Percentiles rank a stretch among this genome's conserved stretches.
phyloP scores from a whole-genome alignment of 75 land plant genomes.

The Gnetum montanum region DNA sequence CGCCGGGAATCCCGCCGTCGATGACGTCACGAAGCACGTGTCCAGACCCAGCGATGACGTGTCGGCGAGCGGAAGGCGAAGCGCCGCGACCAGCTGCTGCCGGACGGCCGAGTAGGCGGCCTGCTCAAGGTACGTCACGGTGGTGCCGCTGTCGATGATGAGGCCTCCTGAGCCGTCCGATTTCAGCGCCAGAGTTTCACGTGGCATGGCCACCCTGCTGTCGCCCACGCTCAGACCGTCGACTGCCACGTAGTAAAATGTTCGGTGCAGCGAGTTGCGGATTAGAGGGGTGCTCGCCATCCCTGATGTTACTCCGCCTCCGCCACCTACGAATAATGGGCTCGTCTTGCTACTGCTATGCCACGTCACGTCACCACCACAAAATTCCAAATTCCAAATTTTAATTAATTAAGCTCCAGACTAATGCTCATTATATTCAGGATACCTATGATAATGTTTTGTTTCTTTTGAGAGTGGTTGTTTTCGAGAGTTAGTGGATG shows the following conservation, averaged over 20 bases:
- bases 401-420: no score
- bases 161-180: conserved; percentile 13
- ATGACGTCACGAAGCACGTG: not conserved
- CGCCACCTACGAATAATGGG: conserved; percentile 17
- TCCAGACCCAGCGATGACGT: conserved; percentile 10
- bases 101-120: not conserved
- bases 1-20: conserved; percentile 1
- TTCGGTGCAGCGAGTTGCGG: conserved; percentile 6
- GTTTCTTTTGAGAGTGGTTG: no score
- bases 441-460: no score
- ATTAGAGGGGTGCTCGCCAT: conserved; percentile 6
- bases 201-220: conserved; percentile 1
- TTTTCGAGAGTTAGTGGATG: no score
- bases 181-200: not conserved
- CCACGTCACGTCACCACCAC: no score
- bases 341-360: no score
- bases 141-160: conserved; percentile 20
- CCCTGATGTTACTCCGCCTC: conserved; percentile 1
- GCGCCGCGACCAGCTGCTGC: not conserved
- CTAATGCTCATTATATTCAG: no score
- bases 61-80: conserved; percentile 1
- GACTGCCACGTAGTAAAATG: conserved; percentile 18
- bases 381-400: no score
- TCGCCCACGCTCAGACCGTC: conserved; percentile 15
- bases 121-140: conserved; percentile 11